Base-by-base conservation (phyloP, 352 stramenopile genomes). In the Phytophthora niederhauseri region DNA sequence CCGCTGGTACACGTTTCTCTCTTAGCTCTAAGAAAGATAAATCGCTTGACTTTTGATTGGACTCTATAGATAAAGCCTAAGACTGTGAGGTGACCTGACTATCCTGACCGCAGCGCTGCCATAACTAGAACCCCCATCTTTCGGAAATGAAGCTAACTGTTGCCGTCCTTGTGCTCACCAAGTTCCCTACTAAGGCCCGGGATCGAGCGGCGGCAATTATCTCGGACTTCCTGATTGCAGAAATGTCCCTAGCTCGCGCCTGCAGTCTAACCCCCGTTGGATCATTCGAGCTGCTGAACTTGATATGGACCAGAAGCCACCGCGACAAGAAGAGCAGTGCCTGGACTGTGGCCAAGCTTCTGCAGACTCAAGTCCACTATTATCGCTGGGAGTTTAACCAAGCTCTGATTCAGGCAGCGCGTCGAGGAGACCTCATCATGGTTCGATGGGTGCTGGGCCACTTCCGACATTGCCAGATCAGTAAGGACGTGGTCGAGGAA, bases 401-500 rank as follows among this genome's bases (percentile, higher is more conserved):
- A n/a, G 28, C 52, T 4, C n/a, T 61, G 9, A 7, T 24, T 11
- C 24, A 41, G 6, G 61, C 61, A n/a, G 52, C 22, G 30, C 28
- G 31, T 9, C 17, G 34, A 4, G 24, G 36, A 34, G 62, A 69
- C 34, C 28, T 64, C 14, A 15, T 51, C 1, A 19, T 64, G 14
- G 26, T 69, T 34, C 30, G 30, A 8, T 69, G 62, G 54, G 15
- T 63, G 6, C 34, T 69, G 12, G 28, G 4, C 4, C 62, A 52
- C 26, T 62, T 68, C 36, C 24, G 15, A 19, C 26, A 34, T 17
- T 55, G 85, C 95, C 6, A 90, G 89, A 69, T 95, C 84, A 17
- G 92, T 94, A 66, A 99, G 99, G 17, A 99, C 15, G 55, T 61
- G 6, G 20, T 61, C 46, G n/a, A 24, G 11, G 46, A 30, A 53